Conservation (phyloP, 306 rosid species). For the Lathyrus oleraceus region DNA sequence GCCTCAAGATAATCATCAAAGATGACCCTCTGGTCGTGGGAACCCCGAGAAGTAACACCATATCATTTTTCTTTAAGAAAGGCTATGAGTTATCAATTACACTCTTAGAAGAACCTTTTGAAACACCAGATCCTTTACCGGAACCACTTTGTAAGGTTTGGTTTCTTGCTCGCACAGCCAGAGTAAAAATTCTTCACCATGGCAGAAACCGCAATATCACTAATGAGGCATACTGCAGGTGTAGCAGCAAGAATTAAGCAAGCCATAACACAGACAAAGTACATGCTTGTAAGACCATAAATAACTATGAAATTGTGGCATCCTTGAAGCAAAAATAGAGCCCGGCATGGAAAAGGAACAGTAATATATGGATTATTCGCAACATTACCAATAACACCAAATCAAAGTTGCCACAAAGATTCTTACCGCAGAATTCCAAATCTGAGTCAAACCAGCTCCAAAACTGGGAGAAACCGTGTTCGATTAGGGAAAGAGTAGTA, state of each 20-base stretch:
- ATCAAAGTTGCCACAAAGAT: constrained; percentile 87
- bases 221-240: constrained; percentile 91
- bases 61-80: constrained; percentile 83
- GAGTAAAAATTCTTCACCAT: constrained; percentile 82
- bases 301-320: constrained; percentile 93
- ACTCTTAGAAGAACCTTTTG: constrained; percentile 83
- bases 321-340: constrained; percentile 99
- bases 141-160: constrained; percentile 73
- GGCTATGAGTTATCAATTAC: constrained; percentile 90
- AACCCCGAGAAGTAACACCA: constrained; percentile 66
- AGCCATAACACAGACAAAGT: constrained; percentile 99
- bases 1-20: constrained; percentile 99
- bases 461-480: constrained; percentile 85
- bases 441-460: constrained; percentile 99
- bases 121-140: constrained; percentile 57
- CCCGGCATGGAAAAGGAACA: constrained; percentile 98
- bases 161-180: constrained; percentile 57
- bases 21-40: constrained; percentile 51
- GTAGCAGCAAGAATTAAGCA: constrained; percentile 93
- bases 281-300: constrained; percentile 99
- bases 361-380: constrained; percentile 93
- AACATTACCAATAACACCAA: no score
- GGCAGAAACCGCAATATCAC: constrained; percentile 96
- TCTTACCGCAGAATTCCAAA: constrained; percentile 96
- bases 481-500: constrained; percentile 73